phyloP scores from a whole-genome alignment of 179 eudicot genomes.

The Vitellaria paradoxa region DNA sequence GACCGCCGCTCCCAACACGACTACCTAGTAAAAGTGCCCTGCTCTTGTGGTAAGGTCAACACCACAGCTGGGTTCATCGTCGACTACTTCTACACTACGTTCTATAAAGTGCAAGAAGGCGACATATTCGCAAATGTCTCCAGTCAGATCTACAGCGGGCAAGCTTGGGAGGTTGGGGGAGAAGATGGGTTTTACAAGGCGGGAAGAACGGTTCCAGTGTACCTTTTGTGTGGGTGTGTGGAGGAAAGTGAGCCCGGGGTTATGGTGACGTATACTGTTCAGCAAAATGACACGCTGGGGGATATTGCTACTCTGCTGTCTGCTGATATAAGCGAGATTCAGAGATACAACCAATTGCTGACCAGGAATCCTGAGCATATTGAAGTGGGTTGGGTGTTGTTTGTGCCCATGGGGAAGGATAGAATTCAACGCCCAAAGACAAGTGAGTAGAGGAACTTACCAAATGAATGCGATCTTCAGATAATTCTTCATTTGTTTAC shows the following conservation, averaged over 20 bases:
- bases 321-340: constrained; percentile 23
- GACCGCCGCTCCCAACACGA: constrained; percentile 19
- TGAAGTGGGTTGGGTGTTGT: constrained; percentile 40
- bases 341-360: constrained; percentile 19
- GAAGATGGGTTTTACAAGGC: not conserved
- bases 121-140: constrained; percentile 36
- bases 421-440: constrained; percentile 20
- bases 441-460: not conserved
- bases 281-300: constrained; percentile 31
- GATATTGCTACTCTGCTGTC: constrained; percentile 25
- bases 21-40: constrained; percentile 35
- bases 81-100: constrained; percentile 40
- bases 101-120: constrained; percentile 6
- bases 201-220: constrained; percentile 12
- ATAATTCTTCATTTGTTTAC: not conserved
- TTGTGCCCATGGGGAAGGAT: constrained; percentile 41
- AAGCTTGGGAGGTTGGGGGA: constrained; percentile 30
- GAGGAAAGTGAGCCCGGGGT: constrained; percentile 23
- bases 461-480: not conserved
- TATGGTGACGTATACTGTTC: constrained; percentile 46
- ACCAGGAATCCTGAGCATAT: constrained; percentile 18
- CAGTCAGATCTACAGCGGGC: constrained; percentile 31
- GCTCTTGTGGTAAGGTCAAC: constrained; percentile 37
- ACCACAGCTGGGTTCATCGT: constrained; percentile 22
- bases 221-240: constrained; percentile 44